Conservation (phyloP, 352 stramenopile species). For the Phytopythium litorale region DNA sequence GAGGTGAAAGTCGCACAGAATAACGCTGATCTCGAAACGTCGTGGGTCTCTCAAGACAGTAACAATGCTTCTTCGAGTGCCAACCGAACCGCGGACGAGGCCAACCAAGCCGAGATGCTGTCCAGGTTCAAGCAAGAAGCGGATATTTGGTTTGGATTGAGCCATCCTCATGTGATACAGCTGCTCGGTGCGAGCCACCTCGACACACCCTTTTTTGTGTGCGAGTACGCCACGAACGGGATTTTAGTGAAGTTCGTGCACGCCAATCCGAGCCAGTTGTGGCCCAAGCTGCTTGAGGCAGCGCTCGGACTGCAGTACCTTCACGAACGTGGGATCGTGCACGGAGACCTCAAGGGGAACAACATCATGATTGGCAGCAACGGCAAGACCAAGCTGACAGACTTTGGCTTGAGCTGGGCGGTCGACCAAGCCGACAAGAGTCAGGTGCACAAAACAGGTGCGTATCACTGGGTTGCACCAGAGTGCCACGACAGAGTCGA, state of each 20-base stretch:
- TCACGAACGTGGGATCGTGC: no score
- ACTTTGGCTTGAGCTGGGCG: slow-evolving; percentile 21
- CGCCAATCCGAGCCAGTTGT: slow-evolving; percentile 16
- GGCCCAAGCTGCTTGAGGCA: slow-evolving; percentile 16
- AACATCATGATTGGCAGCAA: no score
- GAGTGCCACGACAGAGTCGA: slow-evolving; percentile 7
- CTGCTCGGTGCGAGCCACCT: slow-evolving; percentile 16
- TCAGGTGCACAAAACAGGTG: slow-evolving; percentile 3
- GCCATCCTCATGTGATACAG: slow-evolving; percentile 14
- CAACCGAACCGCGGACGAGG: no score
- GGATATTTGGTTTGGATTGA: slow-evolving; percentile 9
- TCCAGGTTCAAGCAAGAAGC: slow-evolving; percentile 2
- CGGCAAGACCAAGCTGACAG: no score
- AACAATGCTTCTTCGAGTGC: no score
- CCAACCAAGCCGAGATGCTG: not conserved
- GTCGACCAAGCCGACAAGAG: not conserved
- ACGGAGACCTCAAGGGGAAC: no score
- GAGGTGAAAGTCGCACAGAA: not conserved
- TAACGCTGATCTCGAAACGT: not conserved
- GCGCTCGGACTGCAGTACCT: slow-evolving; percentile 3
- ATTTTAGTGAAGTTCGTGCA: slow-evolving; percentile 15
- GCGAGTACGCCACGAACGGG: slow-evolving; percentile 17
- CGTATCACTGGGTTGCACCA: slow-evolving; percentile 16
- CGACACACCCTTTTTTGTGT: slow-evolving; percentile 17
- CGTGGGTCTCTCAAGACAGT: no score